A percentile compares a stretch with the other conserved stretches of the same genome.
phyloP scores from a whole-genome alignment of 306 rosid species.

The Cotoneaster glaucophyllus region DNA sequence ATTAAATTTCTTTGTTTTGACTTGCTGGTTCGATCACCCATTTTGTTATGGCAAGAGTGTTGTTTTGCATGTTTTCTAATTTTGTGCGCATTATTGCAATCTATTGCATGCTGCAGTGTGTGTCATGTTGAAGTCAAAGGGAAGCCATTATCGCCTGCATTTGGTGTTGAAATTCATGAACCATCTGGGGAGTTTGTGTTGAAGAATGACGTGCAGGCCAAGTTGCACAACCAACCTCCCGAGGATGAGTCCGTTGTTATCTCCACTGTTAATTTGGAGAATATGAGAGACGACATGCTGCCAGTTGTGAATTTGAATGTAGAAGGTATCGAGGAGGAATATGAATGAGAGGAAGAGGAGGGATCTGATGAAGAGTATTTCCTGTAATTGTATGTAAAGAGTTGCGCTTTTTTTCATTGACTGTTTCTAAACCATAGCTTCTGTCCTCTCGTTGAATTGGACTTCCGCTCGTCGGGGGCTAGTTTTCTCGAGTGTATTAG shows the following conservation, averaged over 20 bases:
- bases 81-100: background rate
- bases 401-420: background rate
- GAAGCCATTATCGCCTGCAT: constrained; percentile 48
- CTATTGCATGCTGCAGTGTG: constrained; percentile 47
- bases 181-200: constrained; percentile 52
- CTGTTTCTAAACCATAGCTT: background rate
- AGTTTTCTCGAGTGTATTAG: background rate
- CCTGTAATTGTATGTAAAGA: constrained; percentile 14
- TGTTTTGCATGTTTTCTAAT: background rate
- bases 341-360: constrained; percentile 43
- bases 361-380: constrained; percentile 44
- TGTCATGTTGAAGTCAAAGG: constrained; percentile 67
- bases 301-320: constrained; percentile 25
- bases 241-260: constrained; percentile 20
- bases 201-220: constrained; percentile 35
- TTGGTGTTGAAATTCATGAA: constrained; percentile 44
- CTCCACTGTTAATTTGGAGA: constrained; percentile 5
- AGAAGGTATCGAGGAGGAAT: constrained; percentile 14
- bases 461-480: background rate
- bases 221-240: constrained; percentile 12
- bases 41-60: background rate
- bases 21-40: background rate
- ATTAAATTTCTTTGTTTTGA: background rate
- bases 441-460: background rate
- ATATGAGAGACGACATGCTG: constrained; percentile 23